Conservation (phyloP, 495 filamentous ascomycete genomes). For the Melanomma pulvis-pyrius region DNA sequence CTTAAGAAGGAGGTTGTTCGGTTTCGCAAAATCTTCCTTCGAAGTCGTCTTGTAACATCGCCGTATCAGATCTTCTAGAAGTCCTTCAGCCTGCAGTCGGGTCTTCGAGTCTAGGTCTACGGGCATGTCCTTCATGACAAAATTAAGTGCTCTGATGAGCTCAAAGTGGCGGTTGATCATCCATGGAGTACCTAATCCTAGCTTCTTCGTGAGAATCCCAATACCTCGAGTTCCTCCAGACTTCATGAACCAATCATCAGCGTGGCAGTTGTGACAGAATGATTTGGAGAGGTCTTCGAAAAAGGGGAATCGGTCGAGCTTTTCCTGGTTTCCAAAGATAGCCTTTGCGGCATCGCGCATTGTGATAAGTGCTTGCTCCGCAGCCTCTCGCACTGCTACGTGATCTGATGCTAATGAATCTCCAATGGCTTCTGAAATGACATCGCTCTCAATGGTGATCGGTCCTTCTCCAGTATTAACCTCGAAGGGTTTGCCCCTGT, state of each 20-base stretch:
- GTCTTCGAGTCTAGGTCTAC: constrained; percentile 87
- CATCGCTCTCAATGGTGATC: constrained; percentile 77
- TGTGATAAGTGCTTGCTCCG: constrained; percentile 71
- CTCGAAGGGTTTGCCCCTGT: constrained; percentile 73
- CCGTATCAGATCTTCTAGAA: constrained; percentile 73
- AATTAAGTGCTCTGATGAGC: constrained; percentile 82
- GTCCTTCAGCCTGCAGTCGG: constrained; percentile 75
- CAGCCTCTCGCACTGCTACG: constrained; percentile 76
- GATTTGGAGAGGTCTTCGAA: constrained; percentile 77
- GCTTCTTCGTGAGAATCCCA: constrained; percentile 72
- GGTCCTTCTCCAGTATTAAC: constrained; percentile 83
- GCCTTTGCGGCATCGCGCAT: constrained; percentile 75
- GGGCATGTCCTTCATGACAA: constrained; percentile 97
- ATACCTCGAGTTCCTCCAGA: constrained; percentile 89
- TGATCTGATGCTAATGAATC: constrained; percentile 86
- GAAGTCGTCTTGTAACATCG: constrained; percentile 72
- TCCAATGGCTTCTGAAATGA: constrained; percentile 84
- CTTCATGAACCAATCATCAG: constrained; percentile 98
- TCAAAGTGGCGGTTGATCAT: constrained; percentile 77
- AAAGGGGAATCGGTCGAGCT: constrained; percentile 73
- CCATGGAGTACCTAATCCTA: constrained; percentile 84
- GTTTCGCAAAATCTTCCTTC: constrained; percentile 73
- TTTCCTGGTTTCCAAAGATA: constrained; percentile 75
- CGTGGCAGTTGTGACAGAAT: constrained; percentile 92
- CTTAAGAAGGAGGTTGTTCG: constrained; percentile 66